Conservation (phyloP, 176 grass and related monocot genomes). For the Ensete ventricosum region DNA sequence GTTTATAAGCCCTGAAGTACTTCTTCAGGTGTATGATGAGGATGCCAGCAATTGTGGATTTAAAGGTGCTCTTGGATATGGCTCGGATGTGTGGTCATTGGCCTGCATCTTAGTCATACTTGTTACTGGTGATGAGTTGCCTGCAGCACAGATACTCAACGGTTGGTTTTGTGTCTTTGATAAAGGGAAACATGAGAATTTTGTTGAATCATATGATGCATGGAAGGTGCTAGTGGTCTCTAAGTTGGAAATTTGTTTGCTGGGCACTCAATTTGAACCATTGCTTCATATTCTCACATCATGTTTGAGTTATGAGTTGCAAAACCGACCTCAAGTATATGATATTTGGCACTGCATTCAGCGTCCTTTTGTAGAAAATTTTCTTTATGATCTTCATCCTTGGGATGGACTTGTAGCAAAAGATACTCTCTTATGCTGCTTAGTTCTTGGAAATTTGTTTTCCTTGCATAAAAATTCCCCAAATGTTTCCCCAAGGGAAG, state of each 20-base stretch:
- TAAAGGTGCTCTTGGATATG: slow-evolving; percentile 25
- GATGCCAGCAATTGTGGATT: slow-evolving; percentile 3
- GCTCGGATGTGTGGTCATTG: slow-evolving; percentile 70
- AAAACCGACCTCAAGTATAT: slow-evolving; percentile 37
- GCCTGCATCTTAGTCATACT: slow-evolving; percentile 51
- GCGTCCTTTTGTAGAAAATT: slow-evolving; percentile 17
- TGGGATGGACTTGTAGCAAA: slow-evolving; percentile 27
- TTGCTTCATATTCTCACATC: slow-evolving; percentile 30
- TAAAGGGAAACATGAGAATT: slow-evolving; percentile 14
- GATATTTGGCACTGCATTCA: slow-evolving; percentile 54
- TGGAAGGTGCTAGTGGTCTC: slow-evolving; percentile 52
- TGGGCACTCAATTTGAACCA: slow-evolving; percentile 36
- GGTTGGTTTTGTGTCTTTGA: slow-evolving; percentile 10
- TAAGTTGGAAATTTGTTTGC: slow-evolving; percentile 41
- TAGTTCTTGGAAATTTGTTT: slow-evolving; percentile 42
- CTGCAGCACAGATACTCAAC: slow-evolving; percentile 27
- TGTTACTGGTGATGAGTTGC: slow-evolving; percentile 45
- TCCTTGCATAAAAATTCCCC: slow-evolving; percentile 16
- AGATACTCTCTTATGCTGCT: slow-evolving; percentile 35
- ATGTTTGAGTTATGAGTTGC: slow-evolving; percentile 58
- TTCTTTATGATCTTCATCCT: slow-evolving; percentile 26
- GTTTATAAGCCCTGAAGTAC: slow-evolving; percentile 45
- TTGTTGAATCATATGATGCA: slow-evolving; percentile 43
- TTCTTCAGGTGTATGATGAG: slow-evolving; percentile 17
- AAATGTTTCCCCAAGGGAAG: slow-evolving; percentile 24